Base-by-base conservation (phyloP, 441 rosid species). In the Jatropha podagrica region DNA sequence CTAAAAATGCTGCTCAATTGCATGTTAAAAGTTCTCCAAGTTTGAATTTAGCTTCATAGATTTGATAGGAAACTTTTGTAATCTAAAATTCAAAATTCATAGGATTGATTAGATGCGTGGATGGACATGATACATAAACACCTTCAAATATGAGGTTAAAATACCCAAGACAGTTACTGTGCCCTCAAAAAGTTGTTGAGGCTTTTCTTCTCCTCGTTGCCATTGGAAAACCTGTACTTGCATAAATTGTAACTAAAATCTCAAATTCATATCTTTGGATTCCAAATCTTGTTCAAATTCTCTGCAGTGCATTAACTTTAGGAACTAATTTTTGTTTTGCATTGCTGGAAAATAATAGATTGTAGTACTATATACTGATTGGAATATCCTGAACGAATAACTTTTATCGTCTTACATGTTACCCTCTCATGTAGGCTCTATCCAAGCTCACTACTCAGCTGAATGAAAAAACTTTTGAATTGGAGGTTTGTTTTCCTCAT, bases 401-500 rank as follows among this genome's bases (percentile, higher is more conserved):
- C 71, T 74, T 59, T 74, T 73, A 23, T 66, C 26, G 10, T 71
- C 77, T 85, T 65, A 79, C 76, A 27, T 51, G 20, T 76, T 76
- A n/a, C 48, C 46, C 68, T 77, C 62, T 67, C 58, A 71, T 81
- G 78, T 73, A 95, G 99, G 95, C 91, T 77, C 65, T 90, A 67
- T 88, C 94, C 63, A 90, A 90, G 94, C 86, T 95, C 68, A 81
- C 94, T 32, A 81, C 87, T 74, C 95, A 88, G 85, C 86, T 93
- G 41, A 90, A 95, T 65, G 94, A 95, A 81, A 91, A 85, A 77
- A 89, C 88, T 56, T 95, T 95, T 75, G 97, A 93, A 84, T 92
- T 93, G 74, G 98, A 93, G 97, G 99, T 95, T 79, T 68, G 90
- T 79, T 76, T 56, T 71, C 73, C 58, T 77, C 68, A 63, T 76